These are phyloP conservation scores for Rhododendron simsii DNA, from an alignment of 148 eudicot genomes.

Conservation along the genomic window DNA sequence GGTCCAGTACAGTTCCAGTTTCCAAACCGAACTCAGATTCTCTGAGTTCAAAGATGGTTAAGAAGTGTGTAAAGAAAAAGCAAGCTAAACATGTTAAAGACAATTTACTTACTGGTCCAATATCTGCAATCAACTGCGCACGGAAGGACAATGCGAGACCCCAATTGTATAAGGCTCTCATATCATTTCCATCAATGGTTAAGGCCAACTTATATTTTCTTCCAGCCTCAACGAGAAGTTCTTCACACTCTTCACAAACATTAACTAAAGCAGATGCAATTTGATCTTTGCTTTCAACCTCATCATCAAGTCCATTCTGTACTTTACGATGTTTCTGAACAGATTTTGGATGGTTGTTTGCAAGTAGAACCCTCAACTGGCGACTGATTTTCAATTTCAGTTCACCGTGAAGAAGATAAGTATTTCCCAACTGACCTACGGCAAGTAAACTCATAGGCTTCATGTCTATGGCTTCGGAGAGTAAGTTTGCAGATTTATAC, in stretches of 20 bases:
- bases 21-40: background rate
- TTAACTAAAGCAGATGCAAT: conserved; percentile 45
- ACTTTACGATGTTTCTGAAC: conserved; percentile 22
- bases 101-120: conserved; percentile 76
- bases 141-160: conserved; percentile 92
- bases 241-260: conserved; percentile 92
- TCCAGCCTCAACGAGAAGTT: conserved; percentile 83
- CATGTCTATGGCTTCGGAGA: conserved; percentile 66
- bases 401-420: conserved; percentile 97
- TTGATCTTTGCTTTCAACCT: conserved; percentile 34
- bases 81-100: background rate
- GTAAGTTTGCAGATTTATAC: conserved; percentile 53
- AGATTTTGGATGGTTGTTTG: conserved; percentile 27
- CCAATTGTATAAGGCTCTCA: conserved; percentile 95
- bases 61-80: background rate
- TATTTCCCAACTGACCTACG: conserved; percentile 85
- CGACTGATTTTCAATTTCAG: conserved; percentile 64
- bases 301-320: conserved; percentile 21
- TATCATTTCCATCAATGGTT: conserved; percentile 84
- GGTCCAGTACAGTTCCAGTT: background rate
- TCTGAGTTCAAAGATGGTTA: background rate
- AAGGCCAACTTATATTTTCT: conserved; percentile 72
- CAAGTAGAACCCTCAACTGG: conserved; percentile 57
- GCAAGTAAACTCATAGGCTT: conserved; percentile 96
- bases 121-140: conserved; percentile 91